Evolutionary conservation across 2,329 filamentous ascomycete species (phyloP), one percentile per base, ranked within the genome.

Genomic region (Trichoderma koningiopsis): DNA sequence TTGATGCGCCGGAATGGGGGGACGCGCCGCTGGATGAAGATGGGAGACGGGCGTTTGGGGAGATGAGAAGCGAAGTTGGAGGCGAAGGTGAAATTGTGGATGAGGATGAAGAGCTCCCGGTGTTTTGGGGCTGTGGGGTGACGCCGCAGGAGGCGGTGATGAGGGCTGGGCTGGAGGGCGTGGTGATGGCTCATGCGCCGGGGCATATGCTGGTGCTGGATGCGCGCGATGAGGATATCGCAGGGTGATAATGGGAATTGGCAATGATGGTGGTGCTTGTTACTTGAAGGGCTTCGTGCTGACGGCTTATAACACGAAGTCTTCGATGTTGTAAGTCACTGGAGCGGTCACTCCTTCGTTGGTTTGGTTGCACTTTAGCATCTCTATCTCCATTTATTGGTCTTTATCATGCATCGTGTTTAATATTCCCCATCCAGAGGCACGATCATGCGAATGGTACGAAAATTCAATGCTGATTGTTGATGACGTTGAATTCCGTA

Each of bases 71-170:
- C 4, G 27, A 27, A 4, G 27, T 4, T 27, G 27, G n/a, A 24
- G 14, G 7, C 10, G 16, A 71, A 69, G 2, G 79, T 83, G 29
- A 70, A 70, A 2, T 78, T 83, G 29, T 49, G 14, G 55, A 52
- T 13, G 16, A 83, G 16, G 68, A 60, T 1, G 74, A 73, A 2
- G 79, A 83, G 31, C 80, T 89, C 35, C 86, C 86, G 0, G 83
- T 88, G 4, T 88, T 88, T 72, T 87, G 88, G 87, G 89, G 87
- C 0, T 91, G 88, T 74, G 88, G 88, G 40, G 88, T 91, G 13
- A 91, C 89, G 47, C 88, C 89, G 1, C 88, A 91, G 74, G 85
- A 89, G 74, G 88, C 87, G 16, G 86, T 91, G 1, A 85, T 89
- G 82, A 81, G 80, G 68, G 86, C 87, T 5, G 78, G 76, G 8